Conservation (phyloP, 805 yeast genomes). For the Yamadazyma sp. region DNA sequence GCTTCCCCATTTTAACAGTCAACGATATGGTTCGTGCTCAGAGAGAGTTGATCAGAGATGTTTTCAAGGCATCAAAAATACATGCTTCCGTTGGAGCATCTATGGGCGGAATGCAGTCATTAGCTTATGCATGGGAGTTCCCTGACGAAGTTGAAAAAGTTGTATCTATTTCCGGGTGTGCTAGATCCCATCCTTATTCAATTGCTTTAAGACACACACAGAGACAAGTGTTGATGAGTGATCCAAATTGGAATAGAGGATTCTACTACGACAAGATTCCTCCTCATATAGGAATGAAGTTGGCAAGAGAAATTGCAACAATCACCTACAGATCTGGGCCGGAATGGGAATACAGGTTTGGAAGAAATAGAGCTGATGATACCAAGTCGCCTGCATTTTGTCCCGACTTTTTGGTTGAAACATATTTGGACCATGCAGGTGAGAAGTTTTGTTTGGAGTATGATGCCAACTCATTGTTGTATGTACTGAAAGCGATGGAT, state of each 20-base stretch:
- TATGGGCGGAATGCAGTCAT: conserved; percentile 98
- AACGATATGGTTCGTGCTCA: conserved; percentile 93
- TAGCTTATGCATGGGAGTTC: conserved; percentile 83
- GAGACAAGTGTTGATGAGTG: conserved; percentile 90
- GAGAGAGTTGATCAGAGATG: conserved; percentile 60
- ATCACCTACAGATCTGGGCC: conserved; percentile 95
- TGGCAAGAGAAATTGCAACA: conserved; percentile 91
- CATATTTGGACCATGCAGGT: conserved; percentile 92
- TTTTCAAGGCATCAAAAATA: conserved; percentile 61
- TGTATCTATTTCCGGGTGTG: conserved; percentile 87
- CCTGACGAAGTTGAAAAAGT: conserved; percentile 73
- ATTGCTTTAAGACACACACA: conserved; percentile 93
- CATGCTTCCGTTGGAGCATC: conserved; percentile 87
- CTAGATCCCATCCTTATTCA: conserved; percentile 90
- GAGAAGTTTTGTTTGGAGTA: conserved; percentile 89
- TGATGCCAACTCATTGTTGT: conserved; percentile 85
- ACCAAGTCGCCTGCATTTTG: conserved; percentile 79
- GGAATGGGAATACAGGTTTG: conserved; percentile 93
- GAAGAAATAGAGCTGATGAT: conserved; percentile 83
- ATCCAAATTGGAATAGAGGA: conserved; percentile 93
- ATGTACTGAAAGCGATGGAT: conserved; percentile 93
- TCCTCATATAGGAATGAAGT: conserved; percentile 93
- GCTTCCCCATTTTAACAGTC: conserved; percentile 82
- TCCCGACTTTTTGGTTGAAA: conserved; percentile 90
- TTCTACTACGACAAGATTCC: conserved; percentile 77